A percentile compares a stretch with the other conserved stretches of the same genome.
Conservation (phyloP, 1,284 basidiomycete species). For the Heterobasidion annosum region DNA sequence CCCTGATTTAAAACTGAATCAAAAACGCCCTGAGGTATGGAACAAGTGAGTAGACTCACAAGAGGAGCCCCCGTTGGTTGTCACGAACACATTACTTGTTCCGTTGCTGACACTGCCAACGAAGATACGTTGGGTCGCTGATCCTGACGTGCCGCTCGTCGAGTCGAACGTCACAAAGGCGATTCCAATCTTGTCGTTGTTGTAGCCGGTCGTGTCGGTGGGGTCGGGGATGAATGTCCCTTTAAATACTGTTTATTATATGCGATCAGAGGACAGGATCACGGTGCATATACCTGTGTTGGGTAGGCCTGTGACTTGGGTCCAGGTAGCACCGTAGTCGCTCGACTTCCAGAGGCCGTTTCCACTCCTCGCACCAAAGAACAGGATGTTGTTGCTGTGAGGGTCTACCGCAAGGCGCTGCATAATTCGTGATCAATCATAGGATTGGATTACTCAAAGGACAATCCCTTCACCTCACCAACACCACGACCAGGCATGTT, state of each 20-base stretch:
- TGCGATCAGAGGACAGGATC: not conserved
- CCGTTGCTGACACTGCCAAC: conserved; percentile 55
- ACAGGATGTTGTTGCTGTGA: conserved; percentile 49
- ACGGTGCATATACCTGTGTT: conserved; percentile 30
- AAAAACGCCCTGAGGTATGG: not conserved
- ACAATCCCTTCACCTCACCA: conserved; percentile 21
- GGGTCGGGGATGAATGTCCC: conserved; percentile 50
- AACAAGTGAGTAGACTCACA: conserved; percentile 26
- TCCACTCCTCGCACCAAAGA: conserved; percentile 54
- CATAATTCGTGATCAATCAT: not conserved
- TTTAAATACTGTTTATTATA: conserved; percentile 9
- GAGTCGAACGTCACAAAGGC: conserved; percentile 62
- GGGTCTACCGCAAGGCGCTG: conserved; percentile 58
- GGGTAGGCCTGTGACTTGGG: conserved; percentile 46
- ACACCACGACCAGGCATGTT: conserved; percentile 63
- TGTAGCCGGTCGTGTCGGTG: conserved; percentile 45
- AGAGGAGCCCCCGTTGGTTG: conserved; percentile 44
- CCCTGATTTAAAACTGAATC: conserved; percentile 27
- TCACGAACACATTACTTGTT: conserved; percentile 44
- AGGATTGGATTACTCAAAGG: not conserved
- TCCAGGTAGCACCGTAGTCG: conserved; percentile 45
- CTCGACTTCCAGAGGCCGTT: conserved; percentile 59
- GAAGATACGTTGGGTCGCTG: conserved; percentile 53
- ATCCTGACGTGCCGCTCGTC: conserved; percentile 41
- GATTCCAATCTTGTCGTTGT: conserved; percentile 45